phyloP scores from a whole-genome alignment of 495 filamentous ascomycete species.

The Hypoxylon crocopeplum region DNA sequence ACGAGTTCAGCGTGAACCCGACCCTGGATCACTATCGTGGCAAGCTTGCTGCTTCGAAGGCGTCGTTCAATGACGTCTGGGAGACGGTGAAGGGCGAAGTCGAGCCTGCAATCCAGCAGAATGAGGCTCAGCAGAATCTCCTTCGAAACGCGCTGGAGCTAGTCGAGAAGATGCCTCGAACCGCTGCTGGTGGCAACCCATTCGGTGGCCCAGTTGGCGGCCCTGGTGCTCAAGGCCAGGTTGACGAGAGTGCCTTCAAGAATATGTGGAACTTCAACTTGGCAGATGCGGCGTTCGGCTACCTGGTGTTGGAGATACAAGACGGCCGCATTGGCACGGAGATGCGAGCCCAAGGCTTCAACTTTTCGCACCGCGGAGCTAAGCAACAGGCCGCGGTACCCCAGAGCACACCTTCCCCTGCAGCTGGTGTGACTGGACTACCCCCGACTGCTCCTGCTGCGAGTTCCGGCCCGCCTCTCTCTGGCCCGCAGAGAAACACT shows the following conservation, averaged over 20 bases:
- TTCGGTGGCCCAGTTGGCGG: slow-evolving; percentile 88
- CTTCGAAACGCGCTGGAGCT: slow-evolving; percentile 88
- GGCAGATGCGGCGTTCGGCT: slow-evolving; percentile 96
- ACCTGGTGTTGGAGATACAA: slow-evolving; percentile 92
- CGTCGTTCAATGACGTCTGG: slow-evolving; percentile 99
- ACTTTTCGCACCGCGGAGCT: slow-evolving; percentile 89
- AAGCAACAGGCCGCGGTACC: slow-evolving; percentile 56
- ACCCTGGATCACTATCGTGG: slow-evolving; percentile 98
- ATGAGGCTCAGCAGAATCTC: slow-evolving; percentile 89
- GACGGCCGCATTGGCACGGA: slow-evolving; percentile 94
- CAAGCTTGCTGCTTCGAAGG: slow-evolving; percentile 98
- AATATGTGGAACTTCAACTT: slow-evolving; percentile 99
- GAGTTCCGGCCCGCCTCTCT: slow-evolving; percentile 7
- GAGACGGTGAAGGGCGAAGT: slow-evolving; percentile 97
- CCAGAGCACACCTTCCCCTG: slow-evolving; percentile 43
- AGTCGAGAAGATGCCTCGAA: slow-evolving; percentile 93
- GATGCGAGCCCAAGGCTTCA: slow-evolving; percentile 99
- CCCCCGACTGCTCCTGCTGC: slow-evolving; percentile 35
- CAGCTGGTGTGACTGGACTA: slow-evolving; percentile 45
- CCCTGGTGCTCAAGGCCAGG: slow-evolving; percentile 75
- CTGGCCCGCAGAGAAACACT: slow-evolving; percentile 46
- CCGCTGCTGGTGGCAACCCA: slow-evolving; percentile 93
- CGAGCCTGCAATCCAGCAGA: slow-evolving; percentile 88
- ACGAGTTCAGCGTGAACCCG: slow-evolving; percentile 99
- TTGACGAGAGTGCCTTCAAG: slow-evolving; percentile 99